Evolutionary conservation across 176 grass and related monocot species (phyloP), one percentile per base, ranked within the genome.

Genomic region (Rhynchospora tenuis): DNA sequence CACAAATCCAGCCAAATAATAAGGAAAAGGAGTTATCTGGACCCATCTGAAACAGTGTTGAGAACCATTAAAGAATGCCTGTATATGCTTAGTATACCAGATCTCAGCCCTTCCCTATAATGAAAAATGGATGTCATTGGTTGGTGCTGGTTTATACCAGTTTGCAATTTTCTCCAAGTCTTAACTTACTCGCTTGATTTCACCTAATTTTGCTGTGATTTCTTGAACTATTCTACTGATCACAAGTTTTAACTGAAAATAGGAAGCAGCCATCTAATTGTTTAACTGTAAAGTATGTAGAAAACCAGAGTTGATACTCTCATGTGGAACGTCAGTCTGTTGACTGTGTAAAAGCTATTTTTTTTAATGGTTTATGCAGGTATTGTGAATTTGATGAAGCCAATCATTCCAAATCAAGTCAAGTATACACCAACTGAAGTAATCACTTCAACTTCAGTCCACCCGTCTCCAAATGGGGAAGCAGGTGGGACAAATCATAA

Each of bases 341-440:
- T 60, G 58, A 70, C 11, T 23, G 3, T 65, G 27, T 58, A 19
- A 59, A 58, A 84, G 11, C 81, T 60, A 86, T 54, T 58, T 47
- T 60, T 74, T 73, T 16, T 55, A 52, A 76, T 45, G 68, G 84
- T 51, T 64, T 89, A 28, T 83, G 83, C 65, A 76, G 77, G 61
- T 63, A 83, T 76, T n/a, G 79, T 54, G 27, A 81, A 78, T 45
- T 48, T 85, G 72, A 74, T 45, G 79, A 23, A 19, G 38, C 19
- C 52, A 78, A 81, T 85, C 8, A 85, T 74, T 83, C 22, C 23
- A 75, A 79, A 64, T 67, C 27, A 10, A 26, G 64, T 17, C 38
- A 28, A 67, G 68, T 68, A 51, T 9, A 86, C 47, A 75, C 43
- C 61, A 82, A 58, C 73, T 76, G 84, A 22, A 83, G 44, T 66